Percentiles rank a stretch among this genome's conserved stretches.
Evolutionary conservation across 495 filamentous ascomycete genomes (phyloP).

Genomic region (Thermothielavioides terrestris): DNA sequence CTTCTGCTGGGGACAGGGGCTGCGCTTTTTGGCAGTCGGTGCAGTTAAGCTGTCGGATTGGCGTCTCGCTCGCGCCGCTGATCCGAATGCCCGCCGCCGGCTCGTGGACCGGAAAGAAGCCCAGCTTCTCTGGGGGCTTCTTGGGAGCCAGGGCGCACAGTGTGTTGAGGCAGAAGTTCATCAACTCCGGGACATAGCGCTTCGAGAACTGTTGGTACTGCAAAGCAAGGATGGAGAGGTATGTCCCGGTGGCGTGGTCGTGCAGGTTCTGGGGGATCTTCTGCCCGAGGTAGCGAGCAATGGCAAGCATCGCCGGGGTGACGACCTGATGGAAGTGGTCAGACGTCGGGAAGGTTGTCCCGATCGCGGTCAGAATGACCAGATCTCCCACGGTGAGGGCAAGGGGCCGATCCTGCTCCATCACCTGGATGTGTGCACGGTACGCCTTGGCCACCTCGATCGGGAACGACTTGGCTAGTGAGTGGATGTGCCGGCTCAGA

Average conservation of each 20-base stretch:
- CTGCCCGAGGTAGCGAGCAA: constrained; percentile 75
- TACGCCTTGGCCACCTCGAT: constrained; percentile 69
- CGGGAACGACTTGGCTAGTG: constrained; percentile 73
- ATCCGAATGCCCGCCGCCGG: constrained; percentile 47
- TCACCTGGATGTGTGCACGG: constrained; percentile 57
- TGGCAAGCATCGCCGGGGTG: constrained; percentile 76
- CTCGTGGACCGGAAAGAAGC: constrained; percentile 56
- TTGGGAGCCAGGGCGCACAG: constrained; percentile 58
- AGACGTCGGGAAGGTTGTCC: constrained; percentile 81
- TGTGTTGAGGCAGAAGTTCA: constrained; percentile 71
- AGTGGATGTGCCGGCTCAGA: constrained; percentile 41
- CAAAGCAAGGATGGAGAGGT: constrained; percentile 62
- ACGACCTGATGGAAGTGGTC: constrained; percentile 94
- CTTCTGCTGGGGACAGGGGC: constrained; percentile 26
- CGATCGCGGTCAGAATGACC: constrained; percentile 69
- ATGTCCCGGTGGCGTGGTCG: constrained; percentile 67
- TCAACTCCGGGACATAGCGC: constrained; percentile 78
- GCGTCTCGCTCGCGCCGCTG: constrained; percentile 23
- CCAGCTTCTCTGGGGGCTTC: constrained; percentile 35
- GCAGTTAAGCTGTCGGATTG: constrained; percentile 36
- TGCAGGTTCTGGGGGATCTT: constrained; percentile 52
- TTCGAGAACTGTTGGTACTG: constrained; percentile 75
- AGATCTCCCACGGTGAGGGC: constrained; percentile 65
- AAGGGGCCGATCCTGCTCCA: constrained; percentile 52
- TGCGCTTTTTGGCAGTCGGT: constrained; percentile 42